Base-by-base conservation (phyloP, 805 yeast genomes). In the Debaryomyces castellii region DNA sequence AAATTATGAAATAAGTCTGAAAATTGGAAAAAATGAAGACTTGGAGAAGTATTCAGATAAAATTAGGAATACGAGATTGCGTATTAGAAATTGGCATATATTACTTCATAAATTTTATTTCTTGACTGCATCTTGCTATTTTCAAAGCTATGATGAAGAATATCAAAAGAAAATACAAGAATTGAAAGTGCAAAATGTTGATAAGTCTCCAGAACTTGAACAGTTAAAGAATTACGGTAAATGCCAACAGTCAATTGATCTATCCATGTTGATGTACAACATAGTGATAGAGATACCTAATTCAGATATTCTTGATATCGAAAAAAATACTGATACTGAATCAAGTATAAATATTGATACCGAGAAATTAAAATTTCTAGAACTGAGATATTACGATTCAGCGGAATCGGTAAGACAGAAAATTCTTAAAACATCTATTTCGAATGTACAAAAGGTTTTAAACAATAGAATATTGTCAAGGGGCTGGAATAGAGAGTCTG, bases 71-170 rank as follows among this genome's bases (percentile, higher is more conserved):
- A 42, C 54, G 1, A 63, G 60, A 41, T 11, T 54, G 7, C 67
- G 75, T 42, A 55, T 77, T 9, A 64, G 87, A 49, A 57, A 68
- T 11, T 76, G 82, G 81, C 52, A 75, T 25, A 85, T 88, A 41
- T 56, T 81, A 9, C 64, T 88, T 12, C 97, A 94, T 60, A 83
- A 91, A 42, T 76, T 85, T 37, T 85, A 80, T 57, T 92, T 91
- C 58, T 80, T 89, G 50, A 69, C 87, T 21, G 97, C 89, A 0
- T 81, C 90, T 1, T 79, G 87, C 0, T 80, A 85, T 56, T 87
- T 76, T 51, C 91, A 85, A 50, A 44, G 56, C 8, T 63, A 69
- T 47, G 74, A 72, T 51, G 55, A 51, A 17, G 74, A 67, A 40
- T 72, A 66, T 41, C 51, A 49, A 23, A 46, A 51, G 16, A 62